Evolutionary conservation across 352 stramenopile genomes (phyloP).

Genomic region (Blastocystis sp.): DNA sequence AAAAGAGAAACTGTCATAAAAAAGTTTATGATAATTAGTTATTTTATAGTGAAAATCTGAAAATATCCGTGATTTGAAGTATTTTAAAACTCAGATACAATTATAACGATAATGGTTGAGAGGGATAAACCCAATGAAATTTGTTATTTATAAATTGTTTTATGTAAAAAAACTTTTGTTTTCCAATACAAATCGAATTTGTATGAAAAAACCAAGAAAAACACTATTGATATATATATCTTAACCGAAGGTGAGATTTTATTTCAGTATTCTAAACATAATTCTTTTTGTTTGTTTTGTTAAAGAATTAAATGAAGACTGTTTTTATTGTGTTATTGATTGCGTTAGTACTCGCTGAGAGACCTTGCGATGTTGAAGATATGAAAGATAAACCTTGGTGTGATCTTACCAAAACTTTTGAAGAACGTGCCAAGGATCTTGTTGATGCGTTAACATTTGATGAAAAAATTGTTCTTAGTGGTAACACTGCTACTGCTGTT

Average conservation of each 20-base stretch:
- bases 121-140: too few species aligned
- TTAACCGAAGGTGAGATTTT: background rate
- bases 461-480: constrained; percentile 57
- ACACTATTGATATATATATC: too few species aligned
- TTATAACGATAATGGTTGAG: too few species aligned
- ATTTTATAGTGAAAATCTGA: too few species aligned
- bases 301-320: background rate
- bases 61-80: too few species aligned
- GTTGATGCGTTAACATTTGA: constrained; percentile 51
- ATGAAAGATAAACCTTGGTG: constrained; percentile 22
- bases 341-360: background rate
- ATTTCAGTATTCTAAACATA: background rate
- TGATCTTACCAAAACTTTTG: background rate
- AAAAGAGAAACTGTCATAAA: too few species aligned
- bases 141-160: too few species aligned
- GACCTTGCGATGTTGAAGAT: constrained; percentile 14
- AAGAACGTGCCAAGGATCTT: constrained; percentile 55
- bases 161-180: too few species aligned
- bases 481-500: constrained; percentile 49
- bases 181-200: too few species aligned
- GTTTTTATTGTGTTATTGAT: background rate
- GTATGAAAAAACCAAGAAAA: too few species aligned
- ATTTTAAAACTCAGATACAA: too few species aligned
- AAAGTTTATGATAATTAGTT: too few species aligned
- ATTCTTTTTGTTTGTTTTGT: background rate